Conservation (phyloP, 139 green algal species). For the Chlorella vulgaris region DNA sequence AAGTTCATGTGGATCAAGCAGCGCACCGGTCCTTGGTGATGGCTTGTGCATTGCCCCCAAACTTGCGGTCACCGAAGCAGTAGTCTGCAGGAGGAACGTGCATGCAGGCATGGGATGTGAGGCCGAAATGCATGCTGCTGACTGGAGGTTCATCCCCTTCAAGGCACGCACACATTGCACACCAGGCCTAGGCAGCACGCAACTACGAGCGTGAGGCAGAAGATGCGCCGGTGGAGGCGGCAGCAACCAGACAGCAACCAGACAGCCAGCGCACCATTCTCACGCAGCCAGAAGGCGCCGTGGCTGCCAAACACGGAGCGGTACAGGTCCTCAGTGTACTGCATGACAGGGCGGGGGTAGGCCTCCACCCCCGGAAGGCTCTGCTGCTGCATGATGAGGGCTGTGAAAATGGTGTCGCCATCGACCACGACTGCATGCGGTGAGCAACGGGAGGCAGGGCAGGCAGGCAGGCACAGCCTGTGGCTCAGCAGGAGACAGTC, state of each 20-base stretch:
- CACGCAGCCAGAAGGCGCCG: slow-evolving; percentile 70
- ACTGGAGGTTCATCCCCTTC: background rate
- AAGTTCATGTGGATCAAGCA: too few relatives aligned
- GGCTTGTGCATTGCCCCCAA: slow-evolving; percentile 97
- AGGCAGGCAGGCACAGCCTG: background rate
- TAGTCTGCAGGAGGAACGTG: slow-evolving; percentile 73
- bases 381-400: slow-evolving; percentile 51
- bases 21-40: slow-evolving; percentile 76
- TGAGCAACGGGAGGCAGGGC: background rate
- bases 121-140: background rate
- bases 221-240: background rate
- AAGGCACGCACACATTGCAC: background rate
- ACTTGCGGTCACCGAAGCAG: slow-evolving; percentile 85
- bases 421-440: slow-evolving; percentile 85
- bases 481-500: background rate
- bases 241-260: background rate
- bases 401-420: slow-evolving; percentile 71
- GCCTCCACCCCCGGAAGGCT: slow-evolving; percentile 61
- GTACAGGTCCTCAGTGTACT: slow-evolving; percentile 87
- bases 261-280: slow-evolving; percentile 68
- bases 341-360: slow-evolving; percentile 92
- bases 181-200: background rate
- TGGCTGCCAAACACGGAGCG: slow-evolving; percentile 62
- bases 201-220: background rate
- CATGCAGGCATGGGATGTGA: background rate